Conservation (phyloP, 495 filamentous ascomycete species). For the Umbilicaria muhlenbergii region DNA sequence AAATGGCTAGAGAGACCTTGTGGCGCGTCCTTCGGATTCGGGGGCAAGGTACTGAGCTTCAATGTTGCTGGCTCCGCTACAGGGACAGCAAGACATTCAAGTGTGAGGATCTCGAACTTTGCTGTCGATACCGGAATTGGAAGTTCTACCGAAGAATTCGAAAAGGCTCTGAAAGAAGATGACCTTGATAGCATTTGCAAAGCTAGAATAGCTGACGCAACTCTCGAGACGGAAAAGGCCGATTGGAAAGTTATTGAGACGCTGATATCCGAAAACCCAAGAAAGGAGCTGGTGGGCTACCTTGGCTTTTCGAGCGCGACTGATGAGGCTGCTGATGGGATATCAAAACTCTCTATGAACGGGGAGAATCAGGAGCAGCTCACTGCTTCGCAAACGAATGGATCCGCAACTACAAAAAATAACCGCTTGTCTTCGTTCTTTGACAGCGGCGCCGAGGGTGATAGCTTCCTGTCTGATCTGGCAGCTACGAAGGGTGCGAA, state of each 20-base stretch:
- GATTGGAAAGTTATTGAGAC: constrained; percentile 92
- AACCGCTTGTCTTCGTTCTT: constrained; percentile 70
- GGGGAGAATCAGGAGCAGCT: constrained; percentile 21
- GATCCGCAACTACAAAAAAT: constrained; percentile 31
- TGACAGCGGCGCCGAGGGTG: constrained; percentile 57
- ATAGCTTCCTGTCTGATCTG: constrained; percentile 65
- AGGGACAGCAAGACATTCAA: constrained; percentile 37
- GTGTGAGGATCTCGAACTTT: constrained; percentile 69
- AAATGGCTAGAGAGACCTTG: constrained; percentile 80
- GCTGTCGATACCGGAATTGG: constrained; percentile 78
- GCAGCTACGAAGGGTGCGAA: constrained; percentile 63
- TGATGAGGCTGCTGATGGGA: constrained; percentile 31
- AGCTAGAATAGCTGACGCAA: constrained; percentile 52
- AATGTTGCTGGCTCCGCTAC: constrained; percentile 23
- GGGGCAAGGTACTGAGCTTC: constrained; percentile 79
- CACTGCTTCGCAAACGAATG: constrained; percentile 23
- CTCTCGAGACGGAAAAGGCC: constrained; percentile 76
- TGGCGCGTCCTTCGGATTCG: constrained; percentile 88
- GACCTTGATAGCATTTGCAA: constrained; percentile 71
- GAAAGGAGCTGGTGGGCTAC: constrained; percentile 67
- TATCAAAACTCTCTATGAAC: constrained; percentile 36
- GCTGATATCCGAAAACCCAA: constrained; percentile 65
- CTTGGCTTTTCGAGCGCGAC: constrained; percentile 63
- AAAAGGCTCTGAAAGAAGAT: constrained; percentile 61
- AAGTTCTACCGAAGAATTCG: constrained; percentile 71